These are phyloP conservation scores for Penicillium chermesinum DNA, from an alignment of 495 filamentous ascomycete genomes.

Conservation along the genomic window DNA sequence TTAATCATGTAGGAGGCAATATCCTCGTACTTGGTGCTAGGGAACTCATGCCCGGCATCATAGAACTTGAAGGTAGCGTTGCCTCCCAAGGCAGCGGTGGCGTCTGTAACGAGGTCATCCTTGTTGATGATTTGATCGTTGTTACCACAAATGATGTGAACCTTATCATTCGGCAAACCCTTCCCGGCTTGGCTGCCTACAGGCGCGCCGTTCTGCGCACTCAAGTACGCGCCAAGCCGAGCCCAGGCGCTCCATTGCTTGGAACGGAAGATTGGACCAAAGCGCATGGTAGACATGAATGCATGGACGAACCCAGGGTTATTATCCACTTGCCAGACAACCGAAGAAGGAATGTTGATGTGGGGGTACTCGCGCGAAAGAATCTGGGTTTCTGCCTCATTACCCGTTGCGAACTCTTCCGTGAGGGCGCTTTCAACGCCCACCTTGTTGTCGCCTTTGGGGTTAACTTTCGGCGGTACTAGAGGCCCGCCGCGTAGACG, in stretches of 20 bases:
- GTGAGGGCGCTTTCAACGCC: constrained; percentile 32
- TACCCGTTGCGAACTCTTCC: constrained; percentile 33
- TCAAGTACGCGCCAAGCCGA: constrained; percentile 47
- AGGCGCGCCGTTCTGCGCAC: constrained; percentile 31
- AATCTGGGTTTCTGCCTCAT: constrained; percentile 33
- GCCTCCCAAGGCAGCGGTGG: constrained; percentile 43
- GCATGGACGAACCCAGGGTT: constrained; percentile 53
- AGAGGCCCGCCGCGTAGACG: constrained; percentile 49
- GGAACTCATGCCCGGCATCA: constrained; percentile 55
- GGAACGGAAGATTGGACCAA: constrained; percentile 50
- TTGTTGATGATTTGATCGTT: constrained; percentile 50
- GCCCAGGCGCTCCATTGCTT: constrained; percentile 51
- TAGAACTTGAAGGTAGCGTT: constrained; percentile 44
- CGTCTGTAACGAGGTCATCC: constrained; percentile 54
- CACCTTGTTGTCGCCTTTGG: constrained; percentile 20
- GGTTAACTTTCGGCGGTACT: constrained; percentile 30
- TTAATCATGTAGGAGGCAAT: constrained; percentile 43
- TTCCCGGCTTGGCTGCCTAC: constrained; percentile 13
- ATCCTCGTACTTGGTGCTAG: constrained; percentile 49
- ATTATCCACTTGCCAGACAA: constrained; percentile 53
- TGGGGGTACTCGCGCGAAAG: constrained; percentile 42
- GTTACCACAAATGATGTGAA: constrained; percentile 51
- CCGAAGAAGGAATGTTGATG: constrained; percentile 39
- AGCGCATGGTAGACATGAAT: constrained; percentile 53
- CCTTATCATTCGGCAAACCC: constrained; percentile 42